Evolutionary conservation across 805 yeast genomes (phyloP).

Genomic region (Clavispora fructus): DNA sequence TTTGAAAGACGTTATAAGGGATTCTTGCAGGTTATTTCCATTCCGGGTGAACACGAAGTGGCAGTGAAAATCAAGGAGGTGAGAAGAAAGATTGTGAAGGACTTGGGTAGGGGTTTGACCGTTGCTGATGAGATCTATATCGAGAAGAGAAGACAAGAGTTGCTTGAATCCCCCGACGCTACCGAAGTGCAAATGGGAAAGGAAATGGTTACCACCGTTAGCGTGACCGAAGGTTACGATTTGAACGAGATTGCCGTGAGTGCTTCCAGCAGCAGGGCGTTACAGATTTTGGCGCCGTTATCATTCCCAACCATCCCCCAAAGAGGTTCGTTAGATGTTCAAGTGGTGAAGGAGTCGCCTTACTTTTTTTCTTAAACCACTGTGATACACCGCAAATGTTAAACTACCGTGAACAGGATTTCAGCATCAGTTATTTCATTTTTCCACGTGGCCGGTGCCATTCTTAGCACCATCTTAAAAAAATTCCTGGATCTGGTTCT

Average conservation of each 20-base stretch:
- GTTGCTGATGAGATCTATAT: conserved; percentile 68
- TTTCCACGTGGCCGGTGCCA: not conserved
- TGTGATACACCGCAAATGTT: not conserved
- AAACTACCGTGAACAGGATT: not conserved
- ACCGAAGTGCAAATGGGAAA: conserved; percentile 44
- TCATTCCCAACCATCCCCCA: conserved; percentile 67
- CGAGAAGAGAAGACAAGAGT: conserved; percentile 58
- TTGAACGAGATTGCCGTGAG: conserved; percentile 19
- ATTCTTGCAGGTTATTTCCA: conserved; percentile 54
- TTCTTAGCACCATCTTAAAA: not conserved
- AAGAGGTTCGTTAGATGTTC: conserved; percentile 81
- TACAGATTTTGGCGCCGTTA: conserved; percentile 60
- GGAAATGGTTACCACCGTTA: conserved; percentile 64
- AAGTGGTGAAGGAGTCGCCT: conserved; percentile 60
- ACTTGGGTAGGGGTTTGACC: conserved; percentile 51
- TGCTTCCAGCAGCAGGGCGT: conserved; percentile 19
- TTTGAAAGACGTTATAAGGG: conserved; percentile 76
- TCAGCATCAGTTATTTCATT: not conserved
- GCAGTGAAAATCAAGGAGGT: conserved; percentile 46
- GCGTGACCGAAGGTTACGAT: conserved; percentile 41
- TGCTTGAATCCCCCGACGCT: conserved; percentile 50
- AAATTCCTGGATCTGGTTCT: too few species aligned
- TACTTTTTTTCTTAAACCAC: conserved; percentile 62
- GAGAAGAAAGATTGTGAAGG: conserved; percentile 44
- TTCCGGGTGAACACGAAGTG: conserved; percentile 48